A percentile compares a stretch with the other conserved stretches of the same genome.
Conservation (phyloP, 495 filamentous ascomycete genomes). For the Chaetomium cochliodes region DNA sequence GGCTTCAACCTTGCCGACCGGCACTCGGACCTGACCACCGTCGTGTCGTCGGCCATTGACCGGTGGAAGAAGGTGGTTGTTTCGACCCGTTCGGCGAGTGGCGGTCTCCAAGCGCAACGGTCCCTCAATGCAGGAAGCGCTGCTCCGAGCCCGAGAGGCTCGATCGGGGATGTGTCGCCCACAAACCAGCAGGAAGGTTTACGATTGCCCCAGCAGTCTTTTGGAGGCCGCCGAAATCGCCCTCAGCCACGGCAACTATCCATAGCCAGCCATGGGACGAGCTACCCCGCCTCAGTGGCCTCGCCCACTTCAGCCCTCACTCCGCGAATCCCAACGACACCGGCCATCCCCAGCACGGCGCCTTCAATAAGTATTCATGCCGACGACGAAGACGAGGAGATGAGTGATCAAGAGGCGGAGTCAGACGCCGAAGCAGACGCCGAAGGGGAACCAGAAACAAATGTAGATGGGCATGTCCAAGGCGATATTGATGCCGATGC, state of each 20-base stretch:
- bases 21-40: slow-evolving; percentile 45
- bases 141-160: neutral
- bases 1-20: slow-evolving; percentile 46
- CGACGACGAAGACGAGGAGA: slow-evolving; percentile 33
- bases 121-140: slow-evolving; percentile 31
- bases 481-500: slow-evolving; percentile 19
- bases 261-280: neutral
- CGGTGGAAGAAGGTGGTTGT: slow-evolving; percentile 55
- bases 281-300: slow-evolving; percentile 20
- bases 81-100: slow-evolving; percentile 34
- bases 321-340: neutral
- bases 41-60: slow-evolving; percentile 49
- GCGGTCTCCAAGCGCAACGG: slow-evolving; percentile 40
- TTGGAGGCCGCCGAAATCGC: slow-evolving; percentile 14
- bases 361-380: slow-evolving; percentile 19
- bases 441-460: slow-evolving; percentile 29
- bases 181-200: neutral
- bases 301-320: slow-evolving; percentile 10
- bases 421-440: slow-evolving; percentile 30
- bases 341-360: slow-evolving; percentile 16
- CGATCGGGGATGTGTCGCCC: slow-evolving; percentile 6
- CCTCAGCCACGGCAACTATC: slow-evolving; percentile 4
- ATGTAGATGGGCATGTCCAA: slow-evolving; percentile 27
- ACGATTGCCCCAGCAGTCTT: slow-evolving; percentile 10
- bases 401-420: slow-evolving; percentile 44